phyloP scores from a whole-genome alignment of 805 yeast species.

The Yamadazyma akitaensis region DNA sequence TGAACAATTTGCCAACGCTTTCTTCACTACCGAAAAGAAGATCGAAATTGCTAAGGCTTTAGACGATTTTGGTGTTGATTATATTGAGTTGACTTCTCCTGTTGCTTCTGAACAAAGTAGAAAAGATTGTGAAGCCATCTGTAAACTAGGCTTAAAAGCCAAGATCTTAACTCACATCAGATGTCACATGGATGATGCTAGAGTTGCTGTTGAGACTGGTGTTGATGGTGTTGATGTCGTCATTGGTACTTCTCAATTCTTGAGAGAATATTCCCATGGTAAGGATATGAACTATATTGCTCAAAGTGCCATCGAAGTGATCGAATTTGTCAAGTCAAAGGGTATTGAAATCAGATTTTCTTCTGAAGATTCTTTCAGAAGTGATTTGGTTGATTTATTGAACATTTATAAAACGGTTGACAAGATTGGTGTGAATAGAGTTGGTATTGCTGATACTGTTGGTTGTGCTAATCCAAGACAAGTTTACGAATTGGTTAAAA shows the following conservation, averaged over 20 bases:
- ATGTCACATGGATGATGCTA: slow-evolving; percentile 99
- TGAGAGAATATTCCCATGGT: slow-evolving; percentile 94
- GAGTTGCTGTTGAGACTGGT: slow-evolving; percentile 96
- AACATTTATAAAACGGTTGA: slow-evolving; percentile 96
- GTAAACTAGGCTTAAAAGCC: slow-evolving; percentile 94
- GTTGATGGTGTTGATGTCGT: slow-evolving; percentile 99
- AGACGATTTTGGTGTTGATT: slow-evolving; percentile 97
- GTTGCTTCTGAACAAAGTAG: slow-evolving; percentile 96
- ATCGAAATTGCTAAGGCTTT: slow-evolving; percentile 95
- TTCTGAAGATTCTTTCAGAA: slow-evolving; percentile 96
- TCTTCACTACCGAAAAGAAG: slow-evolving; percentile 90
- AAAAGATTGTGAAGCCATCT: slow-evolving; percentile 94
- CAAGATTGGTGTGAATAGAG: slow-evolving; percentile 96
- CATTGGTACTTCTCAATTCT: slow-evolving; percentile 93
- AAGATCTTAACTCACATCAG: slow-evolving; percentile 95
- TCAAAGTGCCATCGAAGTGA: slow-evolving; percentile 92
- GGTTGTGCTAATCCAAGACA: slow-evolving; percentile 99
- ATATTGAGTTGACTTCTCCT: slow-evolving; percentile 95
- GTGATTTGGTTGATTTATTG: slow-evolving; percentile 90
- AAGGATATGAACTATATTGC: slow-evolving; percentile 98
- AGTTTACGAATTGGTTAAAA: slow-evolving; percentile 93
- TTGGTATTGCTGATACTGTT: slow-evolving; percentile 98
- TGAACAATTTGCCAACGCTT: slow-evolving; percentile 97
- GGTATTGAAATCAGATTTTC: slow-evolving; percentile 96
- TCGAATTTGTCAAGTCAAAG: slow-evolving; percentile 94